Conservation (phyloP, 495 filamentous ascomycete genomes). For the Poronia punctata region DNA sequence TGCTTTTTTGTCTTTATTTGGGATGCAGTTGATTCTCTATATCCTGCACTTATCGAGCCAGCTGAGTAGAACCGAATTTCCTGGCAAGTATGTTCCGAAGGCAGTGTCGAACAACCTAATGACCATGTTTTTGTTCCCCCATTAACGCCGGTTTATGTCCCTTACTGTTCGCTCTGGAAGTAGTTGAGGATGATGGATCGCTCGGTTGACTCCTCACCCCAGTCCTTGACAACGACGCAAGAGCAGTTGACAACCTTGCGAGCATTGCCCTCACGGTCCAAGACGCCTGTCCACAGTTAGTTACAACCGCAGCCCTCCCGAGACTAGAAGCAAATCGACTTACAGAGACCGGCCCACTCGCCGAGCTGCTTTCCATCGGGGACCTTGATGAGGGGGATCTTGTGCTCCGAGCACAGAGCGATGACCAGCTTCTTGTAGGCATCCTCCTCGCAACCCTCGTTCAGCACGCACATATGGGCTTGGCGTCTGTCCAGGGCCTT, state of each 20-base stretch:
- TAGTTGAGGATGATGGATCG: conserved; percentile 97
- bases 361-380: conserved; percentile 98
- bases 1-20: conserved; percentile 25
- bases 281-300: conserved; percentile 57
- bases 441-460: conserved; percentile 99
- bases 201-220: conserved; percentile 99
- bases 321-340: conserved; percentile 33
- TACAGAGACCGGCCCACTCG: conserved; percentile 99
- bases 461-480: conserved; percentile 99
- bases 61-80: conserved; percentile 32
- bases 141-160: conserved; percentile 17
- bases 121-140: conserved; percentile 26
- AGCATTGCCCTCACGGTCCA: conserved; percentile 98
- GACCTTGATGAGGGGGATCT: conserved; percentile 99
- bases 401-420: conserved; percentile 95
- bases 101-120: conserved; percentile 24
- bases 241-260: conserved; percentile 99
- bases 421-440: conserved; percentile 99
- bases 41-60: conserved; percentile 29
- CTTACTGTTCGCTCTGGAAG: conserved; percentile 81
- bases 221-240: conserved; percentile 97
- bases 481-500: conserved; percentile 97
- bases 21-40: conserved; percentile 29
- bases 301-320: not conserved
- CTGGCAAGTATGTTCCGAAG: conserved; percentile 21